Percentiles rank a stretch among this genome's conserved stretches.
These are phyloP conservation scores for Cercophora samala DNA, from an alignment of 495 filamentous ascomycete genomes.

Conservation along the genomic window DNA sequence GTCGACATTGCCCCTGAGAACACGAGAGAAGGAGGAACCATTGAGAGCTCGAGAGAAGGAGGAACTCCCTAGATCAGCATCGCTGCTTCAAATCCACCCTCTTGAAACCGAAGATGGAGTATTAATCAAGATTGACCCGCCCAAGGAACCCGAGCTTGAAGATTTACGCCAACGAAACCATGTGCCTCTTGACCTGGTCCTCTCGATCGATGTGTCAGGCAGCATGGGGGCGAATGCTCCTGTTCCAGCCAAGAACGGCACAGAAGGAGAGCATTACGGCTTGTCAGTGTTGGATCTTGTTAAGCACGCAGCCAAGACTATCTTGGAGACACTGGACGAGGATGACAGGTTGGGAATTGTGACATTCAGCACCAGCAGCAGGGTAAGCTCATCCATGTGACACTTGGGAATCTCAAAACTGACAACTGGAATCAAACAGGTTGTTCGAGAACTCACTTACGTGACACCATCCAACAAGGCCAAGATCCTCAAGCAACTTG, in stretches of 20 bases:
- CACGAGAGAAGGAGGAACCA: neutral
- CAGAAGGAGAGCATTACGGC: conserved; percentile 33
- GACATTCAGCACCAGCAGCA: conserved; percentile 34
- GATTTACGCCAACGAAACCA: conserved; percentile 18
- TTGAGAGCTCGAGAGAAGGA: neutral
- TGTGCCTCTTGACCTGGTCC: conserved; percentile 45
- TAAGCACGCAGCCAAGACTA: conserved; percentile 46
- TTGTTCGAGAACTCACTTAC: conserved; percentile 36
- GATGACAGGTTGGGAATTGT: conserved; percentile 46
- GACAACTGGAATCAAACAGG: conserved; percentile 27
- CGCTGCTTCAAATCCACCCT: conserved; percentile 33
- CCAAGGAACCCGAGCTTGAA: conserved; percentile 14
- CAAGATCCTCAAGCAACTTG: conserved; percentile 30
- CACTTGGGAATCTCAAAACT: neutral
- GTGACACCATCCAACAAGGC: conserved; percentile 38
- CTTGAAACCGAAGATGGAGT: conserved; percentile 30
- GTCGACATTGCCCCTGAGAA: neutral
- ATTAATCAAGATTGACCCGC: conserved; percentile 39
- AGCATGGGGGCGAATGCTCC: conserved; percentile 41
- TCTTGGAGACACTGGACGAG: conserved; percentile 40
- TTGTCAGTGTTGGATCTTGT: conserved; percentile 44
- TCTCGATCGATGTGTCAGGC: conserved; percentile 47
- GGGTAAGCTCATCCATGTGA: conserved; percentile 18
- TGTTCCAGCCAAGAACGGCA: conserved; percentile 28
- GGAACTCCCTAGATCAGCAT: conserved; percentile 14